Percentiles rank a stretch among this genome's conserved stretches.
Evolutionary conservation across 495 filamentous ascomycete species (phyloP).

Genomic region (Aspergillus kassunensis): DNA sequence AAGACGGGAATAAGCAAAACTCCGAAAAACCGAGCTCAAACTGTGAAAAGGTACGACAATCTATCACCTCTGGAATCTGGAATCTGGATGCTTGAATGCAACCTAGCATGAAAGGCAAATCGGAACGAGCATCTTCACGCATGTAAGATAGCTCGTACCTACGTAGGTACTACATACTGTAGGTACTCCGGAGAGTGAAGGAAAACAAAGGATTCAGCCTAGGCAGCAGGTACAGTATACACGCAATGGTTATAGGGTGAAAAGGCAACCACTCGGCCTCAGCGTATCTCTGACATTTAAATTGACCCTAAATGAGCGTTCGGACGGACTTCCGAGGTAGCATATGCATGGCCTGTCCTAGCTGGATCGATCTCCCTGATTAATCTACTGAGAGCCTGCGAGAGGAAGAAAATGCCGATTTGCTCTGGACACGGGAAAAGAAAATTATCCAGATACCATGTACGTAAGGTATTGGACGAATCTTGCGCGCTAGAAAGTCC

Average conservation of each 20-base stretch:
- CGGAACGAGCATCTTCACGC: neutral
- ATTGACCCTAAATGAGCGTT: too few relatives aligned
- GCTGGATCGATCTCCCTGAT: constrained; percentile 17
- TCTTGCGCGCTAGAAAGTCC: neutral
- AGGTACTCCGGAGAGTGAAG: constrained; percentile 4
- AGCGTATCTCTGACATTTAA: neutral
- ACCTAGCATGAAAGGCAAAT: neutral
- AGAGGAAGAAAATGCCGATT: neutral
- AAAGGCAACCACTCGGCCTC: neutral
- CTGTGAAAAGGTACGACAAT: neutral
- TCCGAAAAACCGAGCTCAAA: neutral
- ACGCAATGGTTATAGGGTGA: neutral
- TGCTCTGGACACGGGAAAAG: neutral
- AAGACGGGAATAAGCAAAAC: constrained; percentile 3
- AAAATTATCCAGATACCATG: neutral
- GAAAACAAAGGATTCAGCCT: constrained; percentile 2
- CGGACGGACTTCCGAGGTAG: constrained; percentile 22
- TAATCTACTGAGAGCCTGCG: neutral
- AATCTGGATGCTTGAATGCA: neutral
- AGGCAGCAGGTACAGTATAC: neutral
- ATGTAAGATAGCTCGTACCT: neutral
- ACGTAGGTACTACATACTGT: too few relatives aligned
- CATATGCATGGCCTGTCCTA: constrained; percentile 21
- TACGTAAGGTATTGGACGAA: neutral
- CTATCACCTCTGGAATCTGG: too few relatives aligned